Evolutionary conservation across 225 moss, liverwort and hornwort species (phyloP).

Genomic region (Pseudisothecium myosuroides): DNA sequence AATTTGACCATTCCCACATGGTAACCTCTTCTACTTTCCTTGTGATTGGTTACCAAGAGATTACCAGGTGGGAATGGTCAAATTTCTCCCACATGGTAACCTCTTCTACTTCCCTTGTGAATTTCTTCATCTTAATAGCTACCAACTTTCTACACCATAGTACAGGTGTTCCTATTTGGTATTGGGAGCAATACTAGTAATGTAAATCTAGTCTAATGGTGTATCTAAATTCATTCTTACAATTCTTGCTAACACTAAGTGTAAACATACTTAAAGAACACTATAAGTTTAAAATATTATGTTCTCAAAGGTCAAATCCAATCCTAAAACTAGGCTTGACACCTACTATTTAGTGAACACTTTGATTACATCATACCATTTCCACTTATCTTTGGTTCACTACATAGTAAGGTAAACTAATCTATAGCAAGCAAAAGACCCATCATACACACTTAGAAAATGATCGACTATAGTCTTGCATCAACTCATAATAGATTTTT

Average conservation of each 20-base stretch:
- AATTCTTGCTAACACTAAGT: neutral
- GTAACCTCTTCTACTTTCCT: too few relatives aligned
- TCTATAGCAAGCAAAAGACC: neutral
- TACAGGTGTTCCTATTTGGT: neutral
- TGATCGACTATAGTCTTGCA: too few relatives aligned
- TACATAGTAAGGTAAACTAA: neutral
- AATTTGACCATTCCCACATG: too few relatives aligned
- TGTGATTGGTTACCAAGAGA: too few relatives aligned
- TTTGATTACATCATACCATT: neutral
- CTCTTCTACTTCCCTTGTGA: too few relatives aligned
- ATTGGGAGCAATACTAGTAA: neutral
- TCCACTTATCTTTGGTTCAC: neutral
- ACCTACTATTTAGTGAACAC: neutral
- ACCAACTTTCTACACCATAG: neutral
- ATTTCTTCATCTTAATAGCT: neutral
- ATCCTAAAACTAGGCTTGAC: rapidly evolving
- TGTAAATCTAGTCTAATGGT: too few relatives aligned
- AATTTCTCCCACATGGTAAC: too few relatives aligned
- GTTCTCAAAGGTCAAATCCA: neutral
- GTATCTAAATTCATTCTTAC: neutral
- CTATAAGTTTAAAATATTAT: too few relatives aligned
- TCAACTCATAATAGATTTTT: neutral
- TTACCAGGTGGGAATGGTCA: too few relatives aligned
- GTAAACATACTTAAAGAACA: neutral
- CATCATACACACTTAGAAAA: neutral